These are phyloP conservation scores for Teratosphaeria viscida DNA, from an alignment of 2,329 filamentous ascomycete species.

Conservation along the genomic window DNA sequence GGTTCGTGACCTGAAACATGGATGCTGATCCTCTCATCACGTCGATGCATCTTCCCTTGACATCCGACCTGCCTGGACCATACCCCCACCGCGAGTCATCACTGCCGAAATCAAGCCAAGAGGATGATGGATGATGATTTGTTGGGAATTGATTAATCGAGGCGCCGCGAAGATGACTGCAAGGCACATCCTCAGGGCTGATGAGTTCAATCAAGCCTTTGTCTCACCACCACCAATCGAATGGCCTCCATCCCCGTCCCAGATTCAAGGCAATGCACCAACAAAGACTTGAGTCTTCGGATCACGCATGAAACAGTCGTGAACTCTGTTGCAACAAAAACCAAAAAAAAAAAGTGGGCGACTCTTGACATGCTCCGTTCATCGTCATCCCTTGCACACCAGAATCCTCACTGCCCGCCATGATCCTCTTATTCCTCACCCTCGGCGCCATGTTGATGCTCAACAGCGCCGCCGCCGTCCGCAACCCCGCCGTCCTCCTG, in stretches of 20 bases:
- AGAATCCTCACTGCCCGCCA: too few species aligned
- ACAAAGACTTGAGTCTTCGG: neutral
- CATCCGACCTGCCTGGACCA: neutral
- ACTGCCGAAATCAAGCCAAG: neutral
- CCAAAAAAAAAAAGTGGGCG: neutral
- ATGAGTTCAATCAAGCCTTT: neutral
- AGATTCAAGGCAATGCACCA: neutral
- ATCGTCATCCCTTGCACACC: neutral
- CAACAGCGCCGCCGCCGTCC: neutral
- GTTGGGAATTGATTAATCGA: neutral
- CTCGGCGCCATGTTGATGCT: neutral
- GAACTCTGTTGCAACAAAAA: neutral
- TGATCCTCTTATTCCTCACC: too few species aligned
- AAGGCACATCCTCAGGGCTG: neutral
- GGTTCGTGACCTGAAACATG: neutral
- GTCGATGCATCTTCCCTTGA: too few species aligned
- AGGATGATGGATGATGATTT: neutral
- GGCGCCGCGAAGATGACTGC: neutral
- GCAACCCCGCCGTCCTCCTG: neutral
- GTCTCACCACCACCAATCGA: neutral
- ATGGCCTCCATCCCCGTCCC: neutral
- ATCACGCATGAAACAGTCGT: neutral
- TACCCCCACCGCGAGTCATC: neutral
- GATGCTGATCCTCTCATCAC: neutral
- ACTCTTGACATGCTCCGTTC: neutral